Evolutionary conservation across 2,329 filamentous ascomycete species (phyloP).

Genomic region (Microcyclospora tardicrescens): DNA sequence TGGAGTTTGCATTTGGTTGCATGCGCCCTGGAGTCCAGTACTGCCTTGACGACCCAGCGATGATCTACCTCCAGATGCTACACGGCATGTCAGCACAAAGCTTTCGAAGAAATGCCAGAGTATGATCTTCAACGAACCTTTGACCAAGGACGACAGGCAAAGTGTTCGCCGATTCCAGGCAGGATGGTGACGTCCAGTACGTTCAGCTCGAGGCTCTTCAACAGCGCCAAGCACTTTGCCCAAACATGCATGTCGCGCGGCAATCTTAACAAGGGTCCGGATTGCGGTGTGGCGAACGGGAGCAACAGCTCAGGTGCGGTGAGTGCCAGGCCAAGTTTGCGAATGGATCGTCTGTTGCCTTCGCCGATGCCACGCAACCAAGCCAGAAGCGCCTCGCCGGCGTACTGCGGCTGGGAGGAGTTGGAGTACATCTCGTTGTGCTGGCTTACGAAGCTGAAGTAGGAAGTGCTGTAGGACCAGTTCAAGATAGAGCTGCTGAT

Average conservation of each 20-base stretch:
- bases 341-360: background rate
- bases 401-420: no score
- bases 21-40: background rate
- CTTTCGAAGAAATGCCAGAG: background rate
- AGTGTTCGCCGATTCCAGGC: background rate
- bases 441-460: no score
- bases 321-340: conserved; percentile 4
- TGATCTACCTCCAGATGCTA: background rate
- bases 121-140: background rate
- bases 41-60: conserved; percentile 1
- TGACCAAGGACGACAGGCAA: background rate
- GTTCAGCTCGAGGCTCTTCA: conserved; percentile 3
- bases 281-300: conserved; percentile 4
- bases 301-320: conserved; percentile 4
- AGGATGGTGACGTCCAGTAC: conserved; percentile 1
- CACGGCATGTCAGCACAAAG: background rate
- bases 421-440: no score
- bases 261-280: conserved; percentile 1
- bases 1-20: background rate
- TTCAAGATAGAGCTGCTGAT: no score
- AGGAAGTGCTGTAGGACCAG: no score
- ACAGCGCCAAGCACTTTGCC: background rate
- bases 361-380: no score
- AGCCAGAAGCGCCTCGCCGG: no score
- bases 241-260: conserved; percentile 1